Base-by-base conservation (phyloP, 192 early-diverging fungal genomes). In the Podila verticillata region DNA sequence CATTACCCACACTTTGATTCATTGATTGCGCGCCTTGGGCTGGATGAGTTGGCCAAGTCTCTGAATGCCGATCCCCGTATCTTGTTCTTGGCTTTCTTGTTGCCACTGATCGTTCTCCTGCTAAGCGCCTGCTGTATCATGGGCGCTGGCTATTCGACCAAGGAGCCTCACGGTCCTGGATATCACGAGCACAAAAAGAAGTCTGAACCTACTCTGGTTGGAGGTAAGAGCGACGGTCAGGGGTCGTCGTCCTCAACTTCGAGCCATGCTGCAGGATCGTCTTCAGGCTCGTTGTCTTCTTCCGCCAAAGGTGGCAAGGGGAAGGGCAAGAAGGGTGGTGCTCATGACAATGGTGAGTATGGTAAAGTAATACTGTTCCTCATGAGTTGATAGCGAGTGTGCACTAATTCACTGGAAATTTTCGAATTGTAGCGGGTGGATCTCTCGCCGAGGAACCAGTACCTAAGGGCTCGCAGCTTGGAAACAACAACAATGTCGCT, bases 51-150 rank as follows among this genome's bases (percentile, higher is more conserved):
- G 65, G 60, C 51, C 6, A 65, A 74, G n/a, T 19, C 9, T 1
- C 20, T 56, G n/a, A 36, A 54, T 12, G 13, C 61, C 12, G 67
- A 77, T 19, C 66, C 74, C 1, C 51, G 57, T 5, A 65, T 77
- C 10, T 19, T 77, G 5, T 20, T 77, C 24, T 49, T 75, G 61
- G 60, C 73, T 0, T 20, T 68, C 0, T n/a, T 75, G 8, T 48
- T 70, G 31, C 48, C 58, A 5, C 58, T 60, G 6, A 17, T 60
- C 24, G 30, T 60, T 32, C 2, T 77, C 0, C 26, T 77, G 2
- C 36, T 70, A 30, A 65, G 30, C 5, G 24, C 32, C 10, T 62
- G 59, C 49, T 12, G 35, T 15, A 32, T 61, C 12, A 12, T 62
- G 59, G 72, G 72, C 15, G 72, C 58, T 2, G 65, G 54, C 9